Base-by-base conservation (phyloP, 306 rosid species). In the Castanea sativa region DNA sequence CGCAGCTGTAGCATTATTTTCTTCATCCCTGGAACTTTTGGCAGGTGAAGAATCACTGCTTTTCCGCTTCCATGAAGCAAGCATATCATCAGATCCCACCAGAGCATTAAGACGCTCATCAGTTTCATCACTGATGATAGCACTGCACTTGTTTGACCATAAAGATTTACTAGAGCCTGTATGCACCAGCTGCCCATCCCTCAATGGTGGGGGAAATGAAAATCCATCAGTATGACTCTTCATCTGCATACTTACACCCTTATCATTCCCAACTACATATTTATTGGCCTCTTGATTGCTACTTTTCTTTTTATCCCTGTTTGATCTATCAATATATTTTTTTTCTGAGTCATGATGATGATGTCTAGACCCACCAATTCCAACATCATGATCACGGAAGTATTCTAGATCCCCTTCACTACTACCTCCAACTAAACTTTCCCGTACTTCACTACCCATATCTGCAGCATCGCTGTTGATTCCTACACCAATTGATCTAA, bases 401-500 rank as follows among this genome's bases (percentile, higher is more conserved):
- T 89, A 88, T 70, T 93, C 98, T 68, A 91, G 80, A 84, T 90
- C 94, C 79, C 96, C 98, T 86, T 91, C 98, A 38, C 96, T 88
- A 43, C 94, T 88, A 81, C 93, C 94, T 82, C 93, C 91, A 81
- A 92, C 79, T 80, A 93, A 90, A 89, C 94, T 93, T 89, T 90
- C 99, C 35, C 89, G 96, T 53, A 91, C 98, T 84, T 93, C 98
- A 86, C 91, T 88, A 76, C 98, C 94, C 71, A 96, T 60, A 68
- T 96, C 97, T 60, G 97, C 97, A 82, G 86, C 90, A 84, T 93
- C 99, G 77, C 97, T 91, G 79, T 87, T 90, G 81, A 96, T 91
- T 74, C 99, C 99, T 76, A 96, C 99, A 61, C 99, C 99, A 73
- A 96, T 96, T 78, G 99, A 96, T 88, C 99, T 88, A 73, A 93